Evolutionary conservation across 139 green algal genomes (phyloP), one percentile per base, ranked within the genome.

Genomic region (Nannochloris sp.): DNA sequence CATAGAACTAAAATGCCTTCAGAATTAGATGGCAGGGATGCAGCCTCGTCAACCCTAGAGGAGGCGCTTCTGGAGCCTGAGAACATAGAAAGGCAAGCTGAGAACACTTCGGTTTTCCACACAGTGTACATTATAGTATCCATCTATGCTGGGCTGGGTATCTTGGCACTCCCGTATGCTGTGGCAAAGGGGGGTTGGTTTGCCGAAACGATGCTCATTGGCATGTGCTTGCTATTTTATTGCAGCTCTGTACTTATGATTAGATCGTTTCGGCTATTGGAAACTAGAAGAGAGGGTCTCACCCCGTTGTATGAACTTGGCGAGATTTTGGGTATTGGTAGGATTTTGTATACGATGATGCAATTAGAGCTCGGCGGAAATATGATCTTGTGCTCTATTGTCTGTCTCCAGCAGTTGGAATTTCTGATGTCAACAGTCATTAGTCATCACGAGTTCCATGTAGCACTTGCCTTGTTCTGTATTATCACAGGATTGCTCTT

Each of bases 91-190:
- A 25, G 18, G n/a, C 5, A 53, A 53, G 6, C 9, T 19, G 46
- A 12, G 16, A 53, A 53, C n/a, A 53, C 8, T 53, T 40, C 34
- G 34, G 46, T 53, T 53, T 53, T 58, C 18, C 50, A 58, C 23
- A 58, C 21, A 4, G 9, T 19, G 3, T 37, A 62, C 48, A 63
- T 64, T 1, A 11, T 69, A 3, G 11, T 69, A 8, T 66, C 48
- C 49, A 69, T 69, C 3, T 74, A 60, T 50, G 55, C 70, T 53
- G 72, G 72, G 25, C 36, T 82, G 5, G 75, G 71, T 24, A 37
- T 82, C 16, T 67, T 82, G 7, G 61, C 36, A 16, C 62, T 69
- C 57, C 75, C 72, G 2, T 86, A 79, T 66, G 80, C 67, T 11
- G 49, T 77, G 15, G 27, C 43, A 2, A 55, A 75, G 12, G 68